These are phyloP conservation scores for Fusarium guadeloupense DNA, from an alignment of 2,329 filamentous ascomycete species.

Conservation along the genomic window DNA sequence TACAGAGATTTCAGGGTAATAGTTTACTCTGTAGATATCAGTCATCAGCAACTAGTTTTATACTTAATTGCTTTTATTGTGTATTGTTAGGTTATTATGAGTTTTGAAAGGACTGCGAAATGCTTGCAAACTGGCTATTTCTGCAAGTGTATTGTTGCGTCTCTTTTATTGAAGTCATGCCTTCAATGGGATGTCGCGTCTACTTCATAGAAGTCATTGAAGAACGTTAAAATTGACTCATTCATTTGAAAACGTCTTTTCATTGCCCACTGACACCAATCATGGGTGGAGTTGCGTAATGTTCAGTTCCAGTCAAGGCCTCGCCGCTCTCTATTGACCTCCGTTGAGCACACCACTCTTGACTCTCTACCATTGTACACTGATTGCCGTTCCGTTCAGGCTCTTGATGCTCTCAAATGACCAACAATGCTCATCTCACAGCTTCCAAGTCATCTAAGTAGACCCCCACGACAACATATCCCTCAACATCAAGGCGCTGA, in stretches of 20 bases:
- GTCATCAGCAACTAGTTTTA: no score
- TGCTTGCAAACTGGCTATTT: no score
- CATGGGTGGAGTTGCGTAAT: neutral
- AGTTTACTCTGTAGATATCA: no score
- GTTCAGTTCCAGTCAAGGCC: neutral
- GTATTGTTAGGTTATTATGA: no score
- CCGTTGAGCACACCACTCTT: neutral
- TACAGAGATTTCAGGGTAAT: no score
- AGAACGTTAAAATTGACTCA: neutral
- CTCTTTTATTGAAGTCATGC: no score
- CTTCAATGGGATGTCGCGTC: no score
- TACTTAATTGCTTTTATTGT: no score
- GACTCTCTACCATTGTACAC: neutral
- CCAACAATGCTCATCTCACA: neutral
- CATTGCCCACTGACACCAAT: neutral
- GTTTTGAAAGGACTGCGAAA: no score
- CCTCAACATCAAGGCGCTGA: neutral
- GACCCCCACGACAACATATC: neutral
- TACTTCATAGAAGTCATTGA: no score
- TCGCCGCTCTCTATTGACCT: neutral
- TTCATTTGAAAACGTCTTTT: neutral
- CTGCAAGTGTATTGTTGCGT: neutral
- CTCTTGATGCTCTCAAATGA: neutral
- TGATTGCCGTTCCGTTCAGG: neutral
- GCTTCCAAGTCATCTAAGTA: neutral